Conservation (phyloP, 768 basidiomycete genomes). For the Baorangia bicolor region DNA sequence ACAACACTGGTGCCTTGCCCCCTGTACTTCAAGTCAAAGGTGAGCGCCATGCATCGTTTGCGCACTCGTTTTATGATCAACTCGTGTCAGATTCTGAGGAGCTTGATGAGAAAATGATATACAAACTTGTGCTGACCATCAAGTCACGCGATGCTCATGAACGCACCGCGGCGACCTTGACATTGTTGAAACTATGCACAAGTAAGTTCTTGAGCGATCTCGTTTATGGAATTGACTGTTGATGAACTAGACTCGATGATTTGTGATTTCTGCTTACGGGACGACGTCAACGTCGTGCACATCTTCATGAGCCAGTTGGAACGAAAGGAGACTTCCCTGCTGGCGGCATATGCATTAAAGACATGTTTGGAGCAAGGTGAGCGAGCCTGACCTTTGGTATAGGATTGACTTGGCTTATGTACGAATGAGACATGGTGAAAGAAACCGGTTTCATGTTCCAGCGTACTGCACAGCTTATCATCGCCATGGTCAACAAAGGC, state of each 20-base stretch:
- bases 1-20: neutral
- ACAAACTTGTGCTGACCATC: neutral
- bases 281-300: neutral
- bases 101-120: neutral
- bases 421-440: neutral
- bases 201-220: neutral
- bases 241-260: neutral
- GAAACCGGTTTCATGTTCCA: neutral
- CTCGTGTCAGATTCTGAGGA: neutral
- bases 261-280: neutral
- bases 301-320: neutral
- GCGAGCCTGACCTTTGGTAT: neutral
- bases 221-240: neutral
- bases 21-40: neutral
- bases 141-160: neutral
- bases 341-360: conserved; percentile 10
- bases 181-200: conserved; percentile 8
- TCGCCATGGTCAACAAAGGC: conserved; percentile 8
- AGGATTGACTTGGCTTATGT: too few relatives aligned
- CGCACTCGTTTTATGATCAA: neutral
- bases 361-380: neutral
- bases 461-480: neutral
- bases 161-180: conserved; percentile 6
- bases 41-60: neutral
- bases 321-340: neutral